phyloP scores from a whole-genome alignment of 306 rosid species.

The Fragaria ananassa region DNA sequence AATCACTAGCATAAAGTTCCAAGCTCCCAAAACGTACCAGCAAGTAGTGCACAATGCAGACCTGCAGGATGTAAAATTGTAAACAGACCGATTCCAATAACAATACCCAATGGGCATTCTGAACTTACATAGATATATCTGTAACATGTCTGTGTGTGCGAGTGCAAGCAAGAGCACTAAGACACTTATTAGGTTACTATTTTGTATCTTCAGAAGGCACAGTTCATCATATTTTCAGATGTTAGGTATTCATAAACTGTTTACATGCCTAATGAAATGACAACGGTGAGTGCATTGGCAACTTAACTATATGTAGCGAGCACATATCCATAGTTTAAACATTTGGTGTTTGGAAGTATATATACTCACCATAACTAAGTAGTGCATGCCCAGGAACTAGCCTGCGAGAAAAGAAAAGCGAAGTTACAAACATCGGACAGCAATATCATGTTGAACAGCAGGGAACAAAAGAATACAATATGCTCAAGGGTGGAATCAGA shows the following conservation, averaged over 20 bases:
- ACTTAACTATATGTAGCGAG: neutral
- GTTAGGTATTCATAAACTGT: neutral
- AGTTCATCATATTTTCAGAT: neutral
- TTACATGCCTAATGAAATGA: neutral
- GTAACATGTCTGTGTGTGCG: neutral
- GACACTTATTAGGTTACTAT: neutral
- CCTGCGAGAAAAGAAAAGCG: conserved; percentile 46
- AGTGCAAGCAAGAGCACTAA: neutral
- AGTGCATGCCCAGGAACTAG: conserved; percentile 78
- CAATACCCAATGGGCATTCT: conserved; percentile 18
- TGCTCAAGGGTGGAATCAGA: conserved; percentile 4
- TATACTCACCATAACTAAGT: conserved; percentile 68
- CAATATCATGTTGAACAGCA: conserved; percentile 1
- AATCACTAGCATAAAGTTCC: conserved; percentile 8
- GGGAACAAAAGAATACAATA: conserved; percentile 12
- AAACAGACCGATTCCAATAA: conserved; percentile 27
- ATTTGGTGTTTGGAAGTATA: neutral
- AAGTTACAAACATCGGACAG: conserved; percentile 19
- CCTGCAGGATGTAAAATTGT: conserved; percentile 49
- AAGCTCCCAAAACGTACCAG: conserved; percentile 52
- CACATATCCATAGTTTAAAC: neutral
- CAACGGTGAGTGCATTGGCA: neutral
- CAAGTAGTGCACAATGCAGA: conserved; percentile 86
- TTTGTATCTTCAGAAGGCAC: neutral
- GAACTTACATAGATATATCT: conserved; percentile 22